Base-by-base conservation (phyloP, 2,329 filamentous ascomycete genomes). In the Epichloe gansuensis region DNA sequence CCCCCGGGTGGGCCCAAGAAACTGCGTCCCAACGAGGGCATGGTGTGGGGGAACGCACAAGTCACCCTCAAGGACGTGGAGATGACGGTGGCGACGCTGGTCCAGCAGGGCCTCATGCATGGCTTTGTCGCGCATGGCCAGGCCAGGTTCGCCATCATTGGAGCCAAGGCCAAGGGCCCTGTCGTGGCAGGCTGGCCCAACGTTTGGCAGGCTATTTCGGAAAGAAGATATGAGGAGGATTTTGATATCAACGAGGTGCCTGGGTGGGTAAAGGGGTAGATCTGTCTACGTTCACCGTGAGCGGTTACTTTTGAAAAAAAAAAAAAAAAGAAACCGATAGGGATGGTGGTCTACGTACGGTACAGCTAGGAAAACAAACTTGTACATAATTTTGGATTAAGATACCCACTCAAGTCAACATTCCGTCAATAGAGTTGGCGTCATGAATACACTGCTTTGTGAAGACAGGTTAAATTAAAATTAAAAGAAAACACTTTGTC, bases 111-210 rank as follows among this genome's bases (percentile, higher is more conserved):
- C 0, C 72, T 95, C 25, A 74, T 96, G 63, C 82, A 84, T 58
- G 91, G 90, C 2, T 96, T 90, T 62, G 77, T 96, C 31, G 87
- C 86, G 15, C 88, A 94, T 61, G 78, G 78, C 27, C 81, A 83
- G 61, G 77, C 78, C 43, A 82, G 86, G 47, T 89, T 96, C 61
- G 89, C 89, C 12, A 87, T 96, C 43, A 81, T 85, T 50, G 89
- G 90, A 3, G 82, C 86, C 25, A 85, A 83, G 71, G 76, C 76
- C 54, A 78, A 77, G 57, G 78, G 80, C 25, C 77, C 84, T 0
- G 67, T 87, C 21, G 73, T 73, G 36, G 85, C 84, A 1, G 87
- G 87, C 0, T 96, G 91, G 71, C 89, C 90, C 1, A 72, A 71
- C 43, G 80, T 87, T 1, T 89, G 84, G 76, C 74, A 81, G 52